Evolutionary conservation across 306 rosid species (phyloP), one percentile per base, ranked within the genome.

Genomic region (Trifolium fragiferum): DNA sequence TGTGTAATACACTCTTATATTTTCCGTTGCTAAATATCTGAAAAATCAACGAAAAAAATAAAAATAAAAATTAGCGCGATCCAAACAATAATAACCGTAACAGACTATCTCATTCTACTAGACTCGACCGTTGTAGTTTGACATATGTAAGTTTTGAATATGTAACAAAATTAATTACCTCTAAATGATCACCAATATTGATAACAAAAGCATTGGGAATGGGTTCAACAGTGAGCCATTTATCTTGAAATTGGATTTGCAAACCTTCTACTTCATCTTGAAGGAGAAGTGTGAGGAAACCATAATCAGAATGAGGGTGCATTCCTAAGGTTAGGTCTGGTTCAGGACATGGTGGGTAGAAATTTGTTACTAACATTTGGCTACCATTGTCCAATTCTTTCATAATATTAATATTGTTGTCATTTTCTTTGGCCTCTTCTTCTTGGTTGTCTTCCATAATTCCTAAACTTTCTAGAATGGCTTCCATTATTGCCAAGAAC

Each of bases 271-370:
- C 94, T 35, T 93, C 76, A 4, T 89, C 98, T 87, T 93, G 98
- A n/a, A 91, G 90, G 21, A 93, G 91, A 67, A 93, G 88, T 0
- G 98, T 93, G 71, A 93, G 96, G 77, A 91, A 88, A 2, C 98
- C 98, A 84, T 89, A 93, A 72, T 93, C 98, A 0, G 98, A 93
- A 79, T 93, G 98, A 67, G 98, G 91, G 40, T 92, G 98, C 85
- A 93, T 89, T 15, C 98, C 98, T 1, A 93, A 80, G 41, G 98
- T 93, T 78, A 91, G 88, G 44, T 88, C 88, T 23, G 98, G 98
- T 62, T 93, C 75, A 6, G 98, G 98, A 65, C 98, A 93, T 66
- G 90, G 85, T 49, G 98, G 98, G 78, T 89, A 91, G 82, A 87
- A 91, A 87, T 93, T 93, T 10, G 66, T 80, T n/a, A 93, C 88